phyloP scores from a whole-genome alignment of 805 yeast genomes.

The Ogataea zsoltii region DNA sequence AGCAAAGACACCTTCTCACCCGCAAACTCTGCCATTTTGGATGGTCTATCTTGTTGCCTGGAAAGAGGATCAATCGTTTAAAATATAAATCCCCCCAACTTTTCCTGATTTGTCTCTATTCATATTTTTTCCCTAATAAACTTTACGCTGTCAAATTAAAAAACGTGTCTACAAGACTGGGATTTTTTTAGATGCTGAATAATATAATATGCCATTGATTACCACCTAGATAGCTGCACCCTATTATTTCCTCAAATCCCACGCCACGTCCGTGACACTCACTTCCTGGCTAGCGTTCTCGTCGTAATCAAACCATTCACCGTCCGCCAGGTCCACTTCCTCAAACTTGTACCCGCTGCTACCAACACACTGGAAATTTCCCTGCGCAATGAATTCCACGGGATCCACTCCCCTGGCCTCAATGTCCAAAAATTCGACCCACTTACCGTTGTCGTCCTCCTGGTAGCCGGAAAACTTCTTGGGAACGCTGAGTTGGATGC shows the following conservation, averaged over 20 bases:
- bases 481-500: constrained; percentile 26
- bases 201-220: no score
- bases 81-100: no score
- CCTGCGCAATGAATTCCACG: constrained; percentile 64
- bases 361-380: constrained; percentile 57
- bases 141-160: no score
- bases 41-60: no score
- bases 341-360: constrained; percentile 47
- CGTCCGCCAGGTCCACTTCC: constrained; percentile 72
- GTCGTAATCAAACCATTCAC: constrained; percentile 95
- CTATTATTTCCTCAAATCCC: constrained; percentile 50
- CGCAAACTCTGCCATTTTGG: no score
- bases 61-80: no score
- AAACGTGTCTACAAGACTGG: no score
- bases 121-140: no score
- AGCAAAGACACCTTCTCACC: background rate
- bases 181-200: no score
- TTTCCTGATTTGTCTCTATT: no score
- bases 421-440: constrained; percentile 57
- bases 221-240: background rate
- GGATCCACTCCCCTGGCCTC: constrained; percentile 88
- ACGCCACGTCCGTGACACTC: constrained; percentile 69
- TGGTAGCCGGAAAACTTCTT: constrained; percentile 32
- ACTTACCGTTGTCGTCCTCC: constrained; percentile 43
- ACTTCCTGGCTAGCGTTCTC: constrained; percentile 82